Evolutionary conservation across 805 yeast species (phyloP).

Genomic region (Kodamaea sagamina): DNA sequence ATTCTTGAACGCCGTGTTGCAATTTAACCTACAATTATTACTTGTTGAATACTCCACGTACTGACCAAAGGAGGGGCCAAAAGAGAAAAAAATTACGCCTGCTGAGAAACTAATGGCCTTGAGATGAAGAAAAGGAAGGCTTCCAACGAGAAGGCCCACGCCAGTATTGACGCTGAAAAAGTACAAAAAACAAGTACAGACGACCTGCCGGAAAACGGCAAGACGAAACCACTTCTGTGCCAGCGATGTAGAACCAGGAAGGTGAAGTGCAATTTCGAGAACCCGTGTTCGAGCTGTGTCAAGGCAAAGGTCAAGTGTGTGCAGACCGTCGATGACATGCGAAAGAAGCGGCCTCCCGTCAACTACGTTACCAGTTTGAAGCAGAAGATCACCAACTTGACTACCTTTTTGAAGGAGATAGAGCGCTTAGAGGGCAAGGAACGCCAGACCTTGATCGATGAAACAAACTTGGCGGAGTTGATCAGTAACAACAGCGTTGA

Average conservation of each 20-base stretch:
- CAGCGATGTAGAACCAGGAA: conserved; percentile 45
- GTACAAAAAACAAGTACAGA: neutral
- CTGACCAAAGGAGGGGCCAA: conserved; percentile 3
- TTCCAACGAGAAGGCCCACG: neutral
- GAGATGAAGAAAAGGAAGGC: conserved; percentile 6
- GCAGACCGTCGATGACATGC: conserved; percentile 48
- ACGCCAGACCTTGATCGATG: conserved; percentile 22
- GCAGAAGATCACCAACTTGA: conserved; percentile 27
- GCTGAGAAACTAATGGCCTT: neutral
- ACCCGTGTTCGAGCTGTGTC: conserved; percentile 51
- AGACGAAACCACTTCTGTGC: conserved; percentile 21
- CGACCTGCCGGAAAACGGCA: neutral
- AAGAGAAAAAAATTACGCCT: neutral
- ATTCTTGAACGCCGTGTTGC: too few relatives aligned
- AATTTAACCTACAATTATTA: too few relatives aligned
- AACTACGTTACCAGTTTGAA: conserved; percentile 51
- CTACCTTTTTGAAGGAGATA: conserved; percentile 27
- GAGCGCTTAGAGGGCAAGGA: conserved; percentile 21
- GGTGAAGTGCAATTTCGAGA: conserved; percentile 51
- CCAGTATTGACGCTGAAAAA: neutral
- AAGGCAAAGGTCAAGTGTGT: conserved; percentile 48
- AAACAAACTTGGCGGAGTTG: conserved; percentile 20
- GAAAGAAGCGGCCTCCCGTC: conserved; percentile 52
- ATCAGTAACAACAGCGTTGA: conserved; percentile 9
- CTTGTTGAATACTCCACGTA: too few relatives aligned